Evolutionary conservation across 257 asterid genomes (phyloP).

Genomic region (Leptodermis oblonga): DNA sequence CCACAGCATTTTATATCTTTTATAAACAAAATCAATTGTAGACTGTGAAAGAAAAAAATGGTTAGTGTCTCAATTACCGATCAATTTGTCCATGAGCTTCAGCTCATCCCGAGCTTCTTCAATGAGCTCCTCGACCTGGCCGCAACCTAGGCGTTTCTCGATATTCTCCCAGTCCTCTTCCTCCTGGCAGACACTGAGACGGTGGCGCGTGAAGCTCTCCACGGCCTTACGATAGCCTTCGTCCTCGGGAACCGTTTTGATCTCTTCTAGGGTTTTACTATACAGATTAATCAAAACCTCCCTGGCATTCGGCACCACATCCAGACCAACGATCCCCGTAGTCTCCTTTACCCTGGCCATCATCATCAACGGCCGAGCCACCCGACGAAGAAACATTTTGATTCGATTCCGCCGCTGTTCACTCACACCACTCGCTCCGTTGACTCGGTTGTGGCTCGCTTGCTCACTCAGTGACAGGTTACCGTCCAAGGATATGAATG

Average conservation of each 20-base stretch:
- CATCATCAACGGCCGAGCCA: constrained; percentile 87
- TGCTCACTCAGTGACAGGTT: constrained; percentile 5
- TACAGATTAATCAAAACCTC: constrained; percentile 79
- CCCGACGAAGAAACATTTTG: constrained; percentile 77
- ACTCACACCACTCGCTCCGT: neutral
- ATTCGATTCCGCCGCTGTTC: neutral
- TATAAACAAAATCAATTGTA: neutral
- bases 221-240: constrained; percentile 94
- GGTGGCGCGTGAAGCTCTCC: constrained; percentile 90
- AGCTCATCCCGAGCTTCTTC: constrained; percentile 97
- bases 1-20: too few species aligned
- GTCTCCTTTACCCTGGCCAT: constrained; percentile 85
- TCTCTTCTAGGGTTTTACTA: constrained; percentile 83
- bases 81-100: constrained; percentile 84
- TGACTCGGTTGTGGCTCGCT: constrained; percentile 15
- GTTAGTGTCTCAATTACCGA: constrained; percentile 37
- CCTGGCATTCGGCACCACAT: constrained; percentile 90
- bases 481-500: neutral
- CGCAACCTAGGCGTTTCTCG: constrained; percentile 82
- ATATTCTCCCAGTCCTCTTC: constrained; percentile 86
- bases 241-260: constrained; percentile 87
- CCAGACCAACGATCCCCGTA: constrained; percentile 96
- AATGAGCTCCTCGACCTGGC: constrained; percentile 96
- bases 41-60: neutral
- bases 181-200: constrained; percentile 78